These are phyloP conservation scores for Cadophora luteo-olivacea DNA, from an alignment of 2,329 filamentous ascomycete genomes.

Conservation along the genomic window DNA sequence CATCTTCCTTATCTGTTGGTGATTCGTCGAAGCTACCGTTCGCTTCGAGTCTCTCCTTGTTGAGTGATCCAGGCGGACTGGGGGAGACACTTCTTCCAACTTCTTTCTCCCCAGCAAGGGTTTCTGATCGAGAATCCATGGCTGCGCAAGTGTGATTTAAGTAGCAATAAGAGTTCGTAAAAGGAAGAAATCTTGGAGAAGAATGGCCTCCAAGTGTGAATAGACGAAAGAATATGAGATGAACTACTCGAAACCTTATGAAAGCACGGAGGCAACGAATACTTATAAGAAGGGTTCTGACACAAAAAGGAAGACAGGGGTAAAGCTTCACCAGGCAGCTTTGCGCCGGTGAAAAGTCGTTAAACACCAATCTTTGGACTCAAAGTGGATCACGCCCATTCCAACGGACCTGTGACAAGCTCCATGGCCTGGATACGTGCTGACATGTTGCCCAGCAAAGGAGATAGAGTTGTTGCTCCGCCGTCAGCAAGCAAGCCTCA, in stretches of 20 bases:
- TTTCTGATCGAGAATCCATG: slow-evolving; percentile 36
- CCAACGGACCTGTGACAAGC: slow-evolving; percentile 1
- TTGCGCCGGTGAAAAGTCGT: slow-evolving; percentile 1
- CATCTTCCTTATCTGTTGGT: slow-evolving; percentile 33
- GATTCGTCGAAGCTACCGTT: slow-evolving; percentile 22
- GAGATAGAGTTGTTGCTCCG: slow-evolving; percentile 20
- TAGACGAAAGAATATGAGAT: not conserved
- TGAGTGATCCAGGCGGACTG: slow-evolving; percentile 30
- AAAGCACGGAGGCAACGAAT: slow-evolving; percentile 8
- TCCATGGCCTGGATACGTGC: not conserved
- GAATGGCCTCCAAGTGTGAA: not conserved
- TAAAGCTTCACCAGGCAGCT: slow-evolving; percentile 2
- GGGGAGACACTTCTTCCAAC: slow-evolving; percentile 30
- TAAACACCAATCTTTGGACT: slow-evolving; percentile 1
- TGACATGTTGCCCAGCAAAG: not conserved
- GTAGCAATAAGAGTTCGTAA: not conserved
- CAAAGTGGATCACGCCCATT: not conserved
- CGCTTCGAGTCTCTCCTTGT: slow-evolving; percentile 25
- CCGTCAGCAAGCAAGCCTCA: slow-evolving; percentile 19
- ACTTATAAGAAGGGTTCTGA: slow-evolving; percentile 13
- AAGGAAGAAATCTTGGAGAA: not conserved
- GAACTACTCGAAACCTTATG: not conserved
- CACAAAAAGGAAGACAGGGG: slow-evolving; percentile 11
- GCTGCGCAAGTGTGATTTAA: slow-evolving; percentile 3
- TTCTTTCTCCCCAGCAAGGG: slow-evolving; percentile 35